Conservation (phyloP, 257 asterid genomes). For the Capsicum rhomboideum region DNA sequence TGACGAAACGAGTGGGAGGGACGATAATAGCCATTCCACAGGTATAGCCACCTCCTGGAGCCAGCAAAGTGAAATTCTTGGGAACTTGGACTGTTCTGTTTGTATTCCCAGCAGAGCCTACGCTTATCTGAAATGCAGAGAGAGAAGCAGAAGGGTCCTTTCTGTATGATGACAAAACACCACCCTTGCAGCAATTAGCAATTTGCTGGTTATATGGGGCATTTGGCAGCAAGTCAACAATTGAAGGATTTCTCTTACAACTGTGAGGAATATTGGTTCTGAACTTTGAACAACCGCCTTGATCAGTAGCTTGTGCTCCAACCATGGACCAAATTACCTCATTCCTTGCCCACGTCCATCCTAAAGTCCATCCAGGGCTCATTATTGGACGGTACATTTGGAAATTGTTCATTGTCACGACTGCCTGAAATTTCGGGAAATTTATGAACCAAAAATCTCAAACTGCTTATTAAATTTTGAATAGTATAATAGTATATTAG, state of each 20-base stretch:
- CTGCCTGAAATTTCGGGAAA: neutral
- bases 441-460: neutral
- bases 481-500: too few species aligned
- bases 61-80: conserved; percentile 13
- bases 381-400: conserved; percentile 16
- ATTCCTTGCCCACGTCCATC: conserved; percentile 24
- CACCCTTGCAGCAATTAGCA: conserved; percentile 24
- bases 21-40: conserved; percentile 16
- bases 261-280: conserved; percentile 16
- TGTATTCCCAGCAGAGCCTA: conserved; percentile 15
- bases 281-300: conserved; percentile 25
- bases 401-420: conserved; percentile 17
- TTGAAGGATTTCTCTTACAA: conserved; percentile 8
- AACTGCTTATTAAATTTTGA: neutral
- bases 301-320: conserved; percentile 15
- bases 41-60: conserved; percentile 18
- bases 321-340: conserved; percentile 18
- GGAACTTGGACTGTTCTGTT: conserved; percentile 15
- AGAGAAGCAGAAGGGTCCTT: conserved; percentile 6
- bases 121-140: conserved; percentile 9
- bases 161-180: conserved; percentile 7
- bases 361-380: conserved; percentile 23
- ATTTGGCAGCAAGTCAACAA: conserved; percentile 19
- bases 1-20: neutral
- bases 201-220: conserved; percentile 20